These are phyloP conservation scores for Fistulinella cinereoalba DNA, from an alignment of 1,284 basidiomycete genomes.

Conservation along the genomic window DNA sequence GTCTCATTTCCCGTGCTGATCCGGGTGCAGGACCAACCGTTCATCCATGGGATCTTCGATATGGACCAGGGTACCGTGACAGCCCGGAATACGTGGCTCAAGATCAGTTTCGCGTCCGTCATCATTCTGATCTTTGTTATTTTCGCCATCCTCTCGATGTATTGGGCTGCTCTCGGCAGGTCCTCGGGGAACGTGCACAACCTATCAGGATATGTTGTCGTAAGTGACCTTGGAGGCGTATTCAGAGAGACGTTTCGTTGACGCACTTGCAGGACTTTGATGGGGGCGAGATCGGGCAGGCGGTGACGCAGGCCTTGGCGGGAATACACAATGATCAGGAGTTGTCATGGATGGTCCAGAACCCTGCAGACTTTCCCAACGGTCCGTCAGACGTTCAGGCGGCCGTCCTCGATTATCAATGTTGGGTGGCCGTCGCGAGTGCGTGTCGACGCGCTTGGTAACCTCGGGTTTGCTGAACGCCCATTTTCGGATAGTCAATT, in stretches of 20 bases:
- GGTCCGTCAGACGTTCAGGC: slow-evolving; percentile 37
- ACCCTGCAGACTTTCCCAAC: slow-evolving; percentile 41
- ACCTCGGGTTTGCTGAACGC: not conserved
- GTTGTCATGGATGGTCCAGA: slow-evolving; percentile 40
- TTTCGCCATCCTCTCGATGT: slow-evolving; percentile 35
- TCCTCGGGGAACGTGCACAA: slow-evolving; percentile 33
- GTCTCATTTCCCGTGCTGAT: slow-evolving; percentile 17
- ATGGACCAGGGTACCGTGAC: slow-evolving; percentile 30
- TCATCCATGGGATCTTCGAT: slow-evolving; percentile 37
- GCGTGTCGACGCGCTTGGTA: slow-evolving; percentile 10
- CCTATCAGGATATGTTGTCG: slow-evolving; percentile 39
- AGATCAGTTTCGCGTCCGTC: slow-evolving; percentile 25
- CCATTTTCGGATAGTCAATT: slow-evolving; percentile 37
- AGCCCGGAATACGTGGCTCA: slow-evolving; percentile 34
- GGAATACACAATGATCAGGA: slow-evolving; percentile 22
- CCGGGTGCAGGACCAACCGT: slow-evolving; percentile 30
- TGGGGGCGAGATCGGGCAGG: slow-evolving; percentile 43
- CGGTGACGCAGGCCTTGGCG: slow-evolving; percentile 38
- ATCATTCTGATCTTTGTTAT: slow-evolving; percentile 31
- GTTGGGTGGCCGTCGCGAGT: slow-evolving; percentile 48
- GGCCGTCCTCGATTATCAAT: slow-evolving; percentile 40
- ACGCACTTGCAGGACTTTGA: slow-evolving; percentile 49
- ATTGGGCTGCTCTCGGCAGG: slow-evolving; percentile 39
- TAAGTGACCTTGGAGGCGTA: slow-evolving; percentile 18
- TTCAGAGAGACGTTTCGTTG: not conserved